Evolutionary conservation across 2,329 filamentous ascomycete genomes (phyloP), one percentile per base, ranked within the genome.

Genomic region (Cladophialophora bantiana): DNA sequence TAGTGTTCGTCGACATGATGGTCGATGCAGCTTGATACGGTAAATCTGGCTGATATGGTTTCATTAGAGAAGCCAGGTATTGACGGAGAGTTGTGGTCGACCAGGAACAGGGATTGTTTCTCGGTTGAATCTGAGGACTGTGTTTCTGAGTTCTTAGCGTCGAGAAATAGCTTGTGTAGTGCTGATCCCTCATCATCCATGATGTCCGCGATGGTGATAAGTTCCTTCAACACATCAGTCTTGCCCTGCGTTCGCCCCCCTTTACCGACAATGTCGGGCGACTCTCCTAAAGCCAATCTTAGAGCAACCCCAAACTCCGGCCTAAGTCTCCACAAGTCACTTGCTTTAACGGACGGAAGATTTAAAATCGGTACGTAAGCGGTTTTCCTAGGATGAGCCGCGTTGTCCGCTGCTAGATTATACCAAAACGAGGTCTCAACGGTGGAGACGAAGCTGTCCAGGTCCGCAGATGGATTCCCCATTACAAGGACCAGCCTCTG

Each of bases 371-470:
- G 87, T 7, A 89, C 78, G 72, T 87, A 83, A 6, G 83, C 75
- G n/a, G 75, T 72, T 45, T 31, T 62, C 20, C 15, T 54, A 7
- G 45, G 9, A 9, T 26, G 10, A 12, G n/a, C 18, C 5, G 58
- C 42, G 3, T 75, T 71, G n/a, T 78, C 78, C 40, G n/a, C 55
- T 4, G 18, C 45, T 78, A 77, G 50, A 77, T 77, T 72, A 80
- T 78, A 64, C 56, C 88, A 80, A 75, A 88, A 89, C 40, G 87
- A 84, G 73, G 86, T 88, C n/a, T 88, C 74, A 40, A 89, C 79
- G 7, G 86, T 85, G 64, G 83, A 85, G 64, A 86, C 83, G 73
- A 89, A 85, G 34, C 87, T 89, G 77, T 89, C 87, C 63, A 89
- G 82, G 74, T 89, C 87, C 73, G 78, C 78, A n/a, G 80, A 80